Evolutionary conservation across 1,139 yeast genomes (phyloP), one percentile per base, ranked within the genome.

Genomic region (Scheffersomyces insectosa): DNA sequence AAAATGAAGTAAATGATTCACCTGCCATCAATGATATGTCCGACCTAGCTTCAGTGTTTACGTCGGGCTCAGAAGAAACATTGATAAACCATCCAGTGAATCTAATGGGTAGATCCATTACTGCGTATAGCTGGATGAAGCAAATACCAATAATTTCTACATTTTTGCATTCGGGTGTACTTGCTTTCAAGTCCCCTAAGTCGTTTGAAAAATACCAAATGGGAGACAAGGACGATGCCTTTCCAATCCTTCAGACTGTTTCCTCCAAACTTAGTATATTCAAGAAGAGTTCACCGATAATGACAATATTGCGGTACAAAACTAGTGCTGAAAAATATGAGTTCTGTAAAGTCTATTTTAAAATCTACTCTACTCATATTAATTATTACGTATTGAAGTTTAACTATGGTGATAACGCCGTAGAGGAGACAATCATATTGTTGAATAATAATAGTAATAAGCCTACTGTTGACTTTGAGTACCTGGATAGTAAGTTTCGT

Each of bases 321-420:
- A 38, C 37, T 9, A 27, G 31, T 12, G 50, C 47, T 5, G 44
- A 44, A 13, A 62, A 58, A 37, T 27, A 13, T 3, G 66, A 60
- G 27, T 60, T 56, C 42, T 69, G 75, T 47, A 60, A 55, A 34
- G 68, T 66, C 15, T 69, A 63, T 49, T 68, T 64, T 52, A 65
- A 65, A 47, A 58, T 68, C 8, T 48, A 67, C 14, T 56, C 62
- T 9, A 66, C 58, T 38, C 65, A 69, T 41, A 51, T 71, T n/a
- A 62, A 74, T 14, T 66, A 70, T 45, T 68, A 68, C 46, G 56
- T 66, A 4, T 49, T 72, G 36, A 54, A 58, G 30, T 70, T 71
- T 46, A 33, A 45, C 20, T 8, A 31, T 3, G 36, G 43, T 5
- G 56, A 53, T 7, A 43, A 43, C 14, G 48, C 42, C 11, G 39